Base-by-base conservation (phyloP, 1,139 yeast species). In the Candida smagusa region DNA sequence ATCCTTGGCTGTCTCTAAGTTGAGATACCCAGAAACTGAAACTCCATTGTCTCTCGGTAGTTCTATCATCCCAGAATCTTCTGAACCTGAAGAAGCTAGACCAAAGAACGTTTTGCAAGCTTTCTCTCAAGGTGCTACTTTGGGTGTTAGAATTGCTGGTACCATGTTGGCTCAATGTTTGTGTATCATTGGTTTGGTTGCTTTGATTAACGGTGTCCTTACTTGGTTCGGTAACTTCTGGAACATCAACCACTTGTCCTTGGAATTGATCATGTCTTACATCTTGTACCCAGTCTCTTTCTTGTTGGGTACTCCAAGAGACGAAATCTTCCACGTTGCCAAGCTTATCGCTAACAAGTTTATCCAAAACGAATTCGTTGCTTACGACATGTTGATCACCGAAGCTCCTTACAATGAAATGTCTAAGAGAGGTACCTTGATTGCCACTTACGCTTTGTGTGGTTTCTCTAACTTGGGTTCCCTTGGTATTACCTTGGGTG, bases 401-500 rank as follows among this genome's bases (percentile, higher is more conserved):
- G 58, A 65, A 9, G 63, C 71, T 26, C 79, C 77, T 35, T 79
- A 72, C 59, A 68, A 63, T 33, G 52, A 58, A 35, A 59, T 80
- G 68, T 68, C 80, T 28, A 61, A 66, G 39, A 72, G 85, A 58
- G 78, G 78, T 33, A 68, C 67, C 30, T 66, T 80, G 58, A 66
- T 80, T 54, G 81, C 84, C 22, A 79, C 85, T 23, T 80, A 78
- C 48, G 79, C 83, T 9, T 69, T 78, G 35, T 79, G 84, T 65
- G 84, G 85, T 1, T 80, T 79, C 56, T 75, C 84, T 31, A 80
- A 80, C 58, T 63, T 80, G 43, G 85, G 85, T 26, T 75, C 83
- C 4, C 64, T 80, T 47, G 85, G 84, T 52, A 78, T 79, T 40
- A 80, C 79, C 44, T 62, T 80, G 50, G 84, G 84, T 53, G 84